Conservation (phyloP, 176 grass and related monocot species). For the Phoenix dactylifera region DNA sequence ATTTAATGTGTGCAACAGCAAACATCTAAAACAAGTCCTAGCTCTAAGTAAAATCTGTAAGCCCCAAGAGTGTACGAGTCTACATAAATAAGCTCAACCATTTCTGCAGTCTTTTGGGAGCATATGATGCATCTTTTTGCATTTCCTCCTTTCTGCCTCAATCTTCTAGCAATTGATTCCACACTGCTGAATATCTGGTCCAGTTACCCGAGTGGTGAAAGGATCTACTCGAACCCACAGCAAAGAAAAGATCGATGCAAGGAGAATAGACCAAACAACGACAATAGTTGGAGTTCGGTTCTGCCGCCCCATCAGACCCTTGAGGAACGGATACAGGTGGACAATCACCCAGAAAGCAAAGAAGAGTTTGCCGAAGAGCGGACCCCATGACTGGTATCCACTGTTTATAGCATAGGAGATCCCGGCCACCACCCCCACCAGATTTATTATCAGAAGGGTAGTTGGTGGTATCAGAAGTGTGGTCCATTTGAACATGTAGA, state of each 20-base stretch:
- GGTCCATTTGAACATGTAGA: constrained; percentile 10
- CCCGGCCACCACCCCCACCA: constrained; percentile 11
- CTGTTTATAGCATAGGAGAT: constrained; percentile 13
- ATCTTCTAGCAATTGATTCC: no score
- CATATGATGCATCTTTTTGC: no score
- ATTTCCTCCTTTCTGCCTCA: no score
- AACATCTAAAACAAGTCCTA: no score
- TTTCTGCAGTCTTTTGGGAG: no score
- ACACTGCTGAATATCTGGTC: no score
- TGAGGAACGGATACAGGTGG: constrained; percentile 12
- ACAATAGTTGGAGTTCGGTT: constrained; percentile 14
- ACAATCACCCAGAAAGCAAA: constrained; percentile 13
- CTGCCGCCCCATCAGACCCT: constrained; percentile 14
- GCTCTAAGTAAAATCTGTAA: no score
- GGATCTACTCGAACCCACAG: constrained; percentile 13
- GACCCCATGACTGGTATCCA: constrained; percentile 11
- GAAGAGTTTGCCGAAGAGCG: constrained; percentile 15
- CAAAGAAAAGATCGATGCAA: constrained; percentile 12
- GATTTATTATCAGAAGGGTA: constrained; percentile 4
- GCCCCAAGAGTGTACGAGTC: no score
- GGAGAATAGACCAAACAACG: constrained; percentile 8
- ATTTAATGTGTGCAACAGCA: no score
- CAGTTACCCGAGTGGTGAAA: neutral
- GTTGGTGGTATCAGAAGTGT: constrained; percentile 15
- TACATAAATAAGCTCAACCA: no score